Evolutionary conservation across 2,329 filamentous ascomycete genomes (phyloP), one percentile per base, ranked within the genome.

Genomic region (Trichophyton mentagrophytes): DNA sequence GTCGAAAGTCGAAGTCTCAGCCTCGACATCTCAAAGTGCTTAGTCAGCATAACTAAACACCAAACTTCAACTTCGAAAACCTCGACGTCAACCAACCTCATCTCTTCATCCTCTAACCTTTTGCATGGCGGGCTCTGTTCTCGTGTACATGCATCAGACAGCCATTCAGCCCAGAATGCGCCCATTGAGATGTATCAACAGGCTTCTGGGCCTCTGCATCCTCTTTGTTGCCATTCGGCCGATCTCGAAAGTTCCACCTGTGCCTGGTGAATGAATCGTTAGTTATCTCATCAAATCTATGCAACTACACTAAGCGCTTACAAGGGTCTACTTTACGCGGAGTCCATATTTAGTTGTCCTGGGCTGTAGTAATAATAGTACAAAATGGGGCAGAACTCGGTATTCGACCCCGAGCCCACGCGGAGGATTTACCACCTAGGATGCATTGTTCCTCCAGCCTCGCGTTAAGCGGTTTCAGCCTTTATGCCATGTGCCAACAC

Each of bases 331-430:
- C 11, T 53, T 33, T 25, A 33, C 38, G 55, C 38, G 33, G 38
- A n/a, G 40, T 20, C 55, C 33, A 40, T 42, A 57, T 57, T 57
- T 57, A 57, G 55, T n/a, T 40, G 9, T n/a, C 40, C 11, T 40
- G 55, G 55, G 55, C 33, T 30, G n/a, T 38, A n/a, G 17, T n/a
- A 17, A 17, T 3, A 33, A n/a, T n/a, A n/a, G 30, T 33, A 42
- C 57, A 25, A 30, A 20, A 59, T 49, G 38, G 49, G 49, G 49
- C 49, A 53, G 27, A 7, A 11, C 40, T 59, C 57, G 57, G 56
- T 40, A 47, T 44, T 38, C 57, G 49, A n/a, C 57, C 42, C 57
- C 57, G 57, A 59, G 57, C 38, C 42, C 15, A 15, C 17, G 57
- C 57, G 57, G 57, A 59, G 42, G 27, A 30, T 59, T 59, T 59